Evolutionary conservation across 2,329 filamentous ascomycete species (phyloP).

Genomic region (Zymoseptoria passerinii): DNA sequence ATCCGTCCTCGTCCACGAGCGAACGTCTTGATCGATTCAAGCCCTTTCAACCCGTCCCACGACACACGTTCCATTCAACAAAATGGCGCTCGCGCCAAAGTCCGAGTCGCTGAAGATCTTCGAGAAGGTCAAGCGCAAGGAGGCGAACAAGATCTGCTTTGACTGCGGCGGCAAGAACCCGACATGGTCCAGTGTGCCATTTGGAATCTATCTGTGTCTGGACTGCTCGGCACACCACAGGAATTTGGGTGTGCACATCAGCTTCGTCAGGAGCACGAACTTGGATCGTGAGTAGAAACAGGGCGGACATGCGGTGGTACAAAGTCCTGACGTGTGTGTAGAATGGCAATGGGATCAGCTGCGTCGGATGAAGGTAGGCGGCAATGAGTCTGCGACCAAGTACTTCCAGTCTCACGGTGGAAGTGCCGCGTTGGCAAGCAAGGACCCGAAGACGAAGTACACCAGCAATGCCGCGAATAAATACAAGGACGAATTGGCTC

Average conservation of each 20-base stretch:
- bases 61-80: slow-evolving; percentile 2
- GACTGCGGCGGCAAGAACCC: slow-evolving; percentile 97
- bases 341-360: slow-evolving; percentile 98
- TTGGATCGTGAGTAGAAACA: slow-evolving; percentile 70
- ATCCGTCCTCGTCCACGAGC: background rate
- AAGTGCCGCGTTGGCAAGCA: slow-evolving; percentile 86
- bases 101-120: slow-evolving; percentile 95
- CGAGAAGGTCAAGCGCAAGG: slow-evolving; percentile 90
- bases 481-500: slow-evolving; percentile 95
- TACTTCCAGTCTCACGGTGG: slow-evolving; percentile 97
- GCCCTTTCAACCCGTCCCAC: background rate
- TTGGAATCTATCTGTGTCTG: slow-evolving; percentile 95
- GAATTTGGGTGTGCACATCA: slow-evolving; percentile 97
- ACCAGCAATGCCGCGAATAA: slow-evolving; percentile 86
- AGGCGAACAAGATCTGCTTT: slow-evolving; percentile 98
- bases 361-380: slow-evolving; percentile 94
- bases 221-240: slow-evolving; percentile 96
- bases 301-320: slow-evolving; percentile 1
- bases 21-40: background rate
- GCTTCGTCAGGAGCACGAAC: slow-evolving; percentile 96
- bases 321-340: slow-evolving; percentile 14
- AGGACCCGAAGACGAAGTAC: slow-evolving; percentile 95
- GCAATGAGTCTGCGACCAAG: slow-evolving; percentile 95
- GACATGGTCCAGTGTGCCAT: slow-evolving; percentile 53
- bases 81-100: slow-evolving; percentile 68